Conservation (phyloP, 257 asterid genomes). For the Solanum arcanum region DNA sequence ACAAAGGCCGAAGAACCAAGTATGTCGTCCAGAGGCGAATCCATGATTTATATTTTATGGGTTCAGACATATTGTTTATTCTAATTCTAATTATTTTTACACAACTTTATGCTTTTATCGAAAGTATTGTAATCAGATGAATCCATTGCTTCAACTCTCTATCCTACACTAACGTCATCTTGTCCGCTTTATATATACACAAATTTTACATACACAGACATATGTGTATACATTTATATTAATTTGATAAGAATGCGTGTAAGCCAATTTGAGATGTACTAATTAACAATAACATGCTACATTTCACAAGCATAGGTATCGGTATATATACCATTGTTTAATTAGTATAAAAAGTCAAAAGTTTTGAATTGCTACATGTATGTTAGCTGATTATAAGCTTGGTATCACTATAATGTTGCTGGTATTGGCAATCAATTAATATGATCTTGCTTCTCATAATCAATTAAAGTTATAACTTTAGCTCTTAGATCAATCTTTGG, state of each 20-base stretch:
- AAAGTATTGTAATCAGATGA: neutral
- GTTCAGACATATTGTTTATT: neutral
- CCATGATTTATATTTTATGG: neutral
- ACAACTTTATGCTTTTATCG: neutral
- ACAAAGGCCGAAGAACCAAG: slow-evolving; percentile 69
- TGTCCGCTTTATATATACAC: neutral
- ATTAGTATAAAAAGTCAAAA: neutral
- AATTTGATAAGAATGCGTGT: neutral
- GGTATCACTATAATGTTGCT: neutral
- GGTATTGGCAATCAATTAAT: neutral
- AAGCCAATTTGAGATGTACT: neutral
- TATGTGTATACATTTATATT: neutral
- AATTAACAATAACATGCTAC: neutral
- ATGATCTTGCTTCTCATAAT: neutral
- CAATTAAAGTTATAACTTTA: neutral
- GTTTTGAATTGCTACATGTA: neutral
- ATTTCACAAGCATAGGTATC: neutral
- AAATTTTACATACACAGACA: neutral
- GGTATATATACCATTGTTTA: neutral
- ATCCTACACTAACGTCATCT: neutral
- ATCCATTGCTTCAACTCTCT: neutral
- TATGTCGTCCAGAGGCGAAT: slow-evolving; percentile 3
- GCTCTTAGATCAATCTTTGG: neutral
- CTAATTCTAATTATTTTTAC: neutral
- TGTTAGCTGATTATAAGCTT: neutral